A percentile compares a stretch with the other conserved stretches of the same genome.
phyloP scores from a whole-genome alignment of 345 rosid species.

The Bruguiera parviflora region DNA sequence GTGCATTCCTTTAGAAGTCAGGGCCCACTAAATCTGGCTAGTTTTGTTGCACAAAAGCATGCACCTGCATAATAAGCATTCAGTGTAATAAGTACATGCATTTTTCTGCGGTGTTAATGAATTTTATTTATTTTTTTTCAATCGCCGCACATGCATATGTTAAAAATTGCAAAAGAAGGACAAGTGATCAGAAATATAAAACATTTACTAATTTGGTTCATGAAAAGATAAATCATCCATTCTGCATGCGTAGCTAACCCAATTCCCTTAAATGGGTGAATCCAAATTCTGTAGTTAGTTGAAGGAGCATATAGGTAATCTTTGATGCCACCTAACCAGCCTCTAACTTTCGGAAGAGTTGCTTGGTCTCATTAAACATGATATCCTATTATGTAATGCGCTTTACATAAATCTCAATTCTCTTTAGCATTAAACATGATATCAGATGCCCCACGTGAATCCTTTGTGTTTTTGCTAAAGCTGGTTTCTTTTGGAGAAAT shows the following conservation, averaged over 20 bases:
- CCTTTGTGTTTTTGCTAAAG: neutral
- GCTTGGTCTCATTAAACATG: constrained; percentile 28
- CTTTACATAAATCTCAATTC: constrained; percentile 40
- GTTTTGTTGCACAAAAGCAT: constrained; percentile 23
- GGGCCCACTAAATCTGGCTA: constrained; percentile 34
- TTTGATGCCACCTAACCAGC: constrained; percentile 19
- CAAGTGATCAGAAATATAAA: neutral
- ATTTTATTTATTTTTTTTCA: neutral
- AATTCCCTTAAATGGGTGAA: neutral
- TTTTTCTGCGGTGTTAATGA: neutral
- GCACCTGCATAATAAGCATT: constrained; percentile 3
- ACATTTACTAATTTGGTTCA: too few species aligned
- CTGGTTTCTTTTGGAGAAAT: neutral
- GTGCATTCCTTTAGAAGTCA: constrained; percentile 15
- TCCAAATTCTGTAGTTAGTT: constrained; percentile 10
- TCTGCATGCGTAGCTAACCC: constrained; percentile 3
- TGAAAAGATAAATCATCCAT: neutral
- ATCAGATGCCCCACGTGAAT: constrained; percentile 4
- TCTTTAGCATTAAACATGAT: constrained; percentile 4
- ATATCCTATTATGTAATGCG: constrained; percentile 26
- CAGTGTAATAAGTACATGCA: constrained; percentile 13
- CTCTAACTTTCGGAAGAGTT: constrained; percentile 22
- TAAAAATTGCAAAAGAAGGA: neutral
- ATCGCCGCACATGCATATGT: neutral
- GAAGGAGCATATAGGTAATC: constrained; percentile 12